A percentile compares a stretch with the other conserved stretches of the same genome.
Conservation (phyloP, 2,329 filamentous ascomycete species). For the Paraconiothyrium sp. region DNA sequence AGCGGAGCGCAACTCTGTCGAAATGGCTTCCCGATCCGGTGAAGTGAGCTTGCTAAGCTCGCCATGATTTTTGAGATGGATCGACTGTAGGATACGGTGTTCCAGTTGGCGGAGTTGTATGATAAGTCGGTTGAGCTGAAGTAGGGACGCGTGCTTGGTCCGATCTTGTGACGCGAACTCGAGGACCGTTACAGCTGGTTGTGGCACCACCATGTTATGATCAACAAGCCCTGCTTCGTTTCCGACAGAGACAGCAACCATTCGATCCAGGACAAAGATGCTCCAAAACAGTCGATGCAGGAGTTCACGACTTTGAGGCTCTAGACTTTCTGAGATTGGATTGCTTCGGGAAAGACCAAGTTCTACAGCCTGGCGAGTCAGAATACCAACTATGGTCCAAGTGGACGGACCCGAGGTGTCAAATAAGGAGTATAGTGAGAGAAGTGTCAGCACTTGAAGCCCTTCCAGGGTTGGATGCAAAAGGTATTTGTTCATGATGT, state of each 20-base stretch:
- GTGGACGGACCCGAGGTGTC: constrained; percentile 7
- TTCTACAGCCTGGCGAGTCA: constrained; percentile 3
- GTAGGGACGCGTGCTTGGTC: constrained; percentile 3
- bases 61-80: constrained; percentile 8
- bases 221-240: background rate
- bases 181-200: constrained; percentile 4
- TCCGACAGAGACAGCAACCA: constrained; percentile 5
- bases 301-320: background rate
- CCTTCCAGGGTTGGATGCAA: background rate
- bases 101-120: constrained; percentile 13
- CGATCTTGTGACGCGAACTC: constrained; percentile 13
- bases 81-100: background rate
- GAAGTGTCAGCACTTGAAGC: constrained; percentile 5
- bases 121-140: constrained; percentile 12
- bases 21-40: constrained; percentile 5
- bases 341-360: constrained; percentile 1
- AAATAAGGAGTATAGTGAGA: constrained; percentile 12
- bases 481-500: constrained; percentile 5
- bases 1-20: constrained; percentile 8
- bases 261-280: constrained; percentile 14
- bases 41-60: constrained; percentile 2
- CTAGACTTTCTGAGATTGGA: background rate
- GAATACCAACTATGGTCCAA: constrained; percentile 5
- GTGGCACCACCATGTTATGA: constrained; percentile 5
- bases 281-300: constrained; percentile 10